Conservation (phyloP, 495 filamentous ascomycete species). For the Penicillium ucsense region DNA sequence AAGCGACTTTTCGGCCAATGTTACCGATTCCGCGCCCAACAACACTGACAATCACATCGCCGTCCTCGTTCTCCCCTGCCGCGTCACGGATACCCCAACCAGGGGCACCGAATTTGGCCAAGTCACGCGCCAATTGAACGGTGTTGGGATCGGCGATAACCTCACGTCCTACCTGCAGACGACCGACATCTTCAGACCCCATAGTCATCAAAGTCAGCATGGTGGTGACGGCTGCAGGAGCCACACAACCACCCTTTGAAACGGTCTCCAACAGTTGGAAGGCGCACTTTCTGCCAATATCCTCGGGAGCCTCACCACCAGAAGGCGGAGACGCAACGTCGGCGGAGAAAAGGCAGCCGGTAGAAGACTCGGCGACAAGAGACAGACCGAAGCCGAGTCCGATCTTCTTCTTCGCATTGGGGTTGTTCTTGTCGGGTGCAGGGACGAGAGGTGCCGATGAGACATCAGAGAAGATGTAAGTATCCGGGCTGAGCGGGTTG, state of each 20-base stretch:
- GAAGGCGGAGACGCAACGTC: conserved; percentile 73
- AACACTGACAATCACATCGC: conserved; percentile 76
- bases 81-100: conserved; percentile 81
- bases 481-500: conserved; percentile 75
- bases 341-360: conserved; percentile 74
- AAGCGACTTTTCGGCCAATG: conserved; percentile 88
- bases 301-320: conserved; percentile 79
- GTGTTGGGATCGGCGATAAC: conserved; percentile 71
- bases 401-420: conserved; percentile 53
- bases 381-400: conserved; percentile 86
- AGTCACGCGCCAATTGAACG: conserved; percentile 69
- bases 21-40: conserved; percentile 94
- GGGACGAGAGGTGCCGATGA: conserved; percentile 62
- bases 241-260: conserved; percentile 72
- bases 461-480: conserved; percentile 74
- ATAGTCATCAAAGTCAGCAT: conserved; percentile 91
- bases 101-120: conserved; percentile 73
- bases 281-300: conserved; percentile 78
- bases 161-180: conserved; percentile 52
- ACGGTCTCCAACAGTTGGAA: conserved; percentile 81
- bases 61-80: conserved; percentile 50
- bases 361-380: conserved; percentile 83
- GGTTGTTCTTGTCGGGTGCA: conserved; percentile 48
- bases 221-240: conserved; percentile 53
- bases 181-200: conserved; percentile 70